Base-by-base conservation (phyloP, 345 rosid genomes). In the Litchi chinensis region DNA sequence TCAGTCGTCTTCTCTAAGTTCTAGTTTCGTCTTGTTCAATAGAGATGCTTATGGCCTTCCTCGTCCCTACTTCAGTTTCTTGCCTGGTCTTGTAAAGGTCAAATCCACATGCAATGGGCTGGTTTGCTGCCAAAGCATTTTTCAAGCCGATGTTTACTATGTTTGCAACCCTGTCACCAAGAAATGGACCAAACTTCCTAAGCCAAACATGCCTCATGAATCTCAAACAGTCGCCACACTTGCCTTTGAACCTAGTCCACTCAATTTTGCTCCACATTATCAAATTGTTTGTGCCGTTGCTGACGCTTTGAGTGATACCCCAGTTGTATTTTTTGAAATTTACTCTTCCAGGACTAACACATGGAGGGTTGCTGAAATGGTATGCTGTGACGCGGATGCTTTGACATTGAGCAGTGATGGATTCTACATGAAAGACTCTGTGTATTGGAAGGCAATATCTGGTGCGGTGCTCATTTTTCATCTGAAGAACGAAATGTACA, bases 141-240 rank as follows among this genome's bases (percentile, higher is more conserved):
- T 1, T 24, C 76, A 57, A 19, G 62, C 46, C 28, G 4, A 7
- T 32, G n/a, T 40, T 22, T 88, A 88, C 79, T 86, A 82, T 79
- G 82, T 85, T 16, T 88, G 88, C 88, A 88, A 86, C 79, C 91
- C 89, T 12, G 89, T 59, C 43, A 83, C 78, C 0, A 32, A 60
- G 86, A 64, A 83, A n/a, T 85, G 87, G 87, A 74, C 39, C 43
- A 59, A 6, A 76, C 85, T 88, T 79, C 88, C 88, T 0, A 9
- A 64, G 70, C 86, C 91, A 50, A 26, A 0, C 0, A n/a, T 63
- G 54, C 77, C 76, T 71, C 91, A 88, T 59, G 79, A 82, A 6
- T 56, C 77, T 12, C 77, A 76, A 52, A 74, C 87, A n/a, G 83
- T 81, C 1, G 18, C 81, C 18, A 82, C 80, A 28, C 91, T 88